Evolutionary conservation across 2,329 filamentous ascomycete genomes (phyloP).

Genomic region (Neoascochyta sp.): DNA sequence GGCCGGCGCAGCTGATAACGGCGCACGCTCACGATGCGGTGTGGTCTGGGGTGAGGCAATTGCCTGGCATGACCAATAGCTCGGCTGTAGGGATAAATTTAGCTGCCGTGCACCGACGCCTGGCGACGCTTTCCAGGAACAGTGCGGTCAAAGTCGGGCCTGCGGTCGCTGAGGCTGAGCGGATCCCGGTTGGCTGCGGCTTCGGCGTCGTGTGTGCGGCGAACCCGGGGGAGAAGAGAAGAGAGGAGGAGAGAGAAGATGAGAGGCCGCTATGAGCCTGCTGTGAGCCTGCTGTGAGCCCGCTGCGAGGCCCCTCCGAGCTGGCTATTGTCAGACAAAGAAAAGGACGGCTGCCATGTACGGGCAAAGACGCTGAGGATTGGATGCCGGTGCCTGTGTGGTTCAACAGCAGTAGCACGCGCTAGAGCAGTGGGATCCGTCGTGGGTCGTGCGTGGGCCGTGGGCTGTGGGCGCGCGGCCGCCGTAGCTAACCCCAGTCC

Average conservation of each 20-base stretch:
- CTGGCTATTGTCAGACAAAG: conserved; percentile 8
- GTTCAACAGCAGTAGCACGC: conserved; percentile 19
- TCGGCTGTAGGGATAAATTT: conserved; percentile 26
- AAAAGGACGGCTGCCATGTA: too few relatives aligned
- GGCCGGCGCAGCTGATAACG: conserved; percentile 5
- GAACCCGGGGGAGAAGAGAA: conserved; percentile 8
- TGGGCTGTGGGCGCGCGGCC: conserved; percentile 14
- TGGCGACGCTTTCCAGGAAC: conserved; percentile 33
- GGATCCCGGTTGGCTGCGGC: conserved; percentile 9
- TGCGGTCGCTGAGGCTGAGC: conserved; percentile 24
- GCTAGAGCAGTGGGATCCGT: conserved; percentile 18
- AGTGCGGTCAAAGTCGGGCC: conserved; percentile 37
- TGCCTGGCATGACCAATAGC: conserved; percentile 17
- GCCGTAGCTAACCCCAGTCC: conserved; percentile 15
- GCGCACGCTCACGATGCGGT: conserved; percentile 4
- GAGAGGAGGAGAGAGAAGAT: too few relatives aligned
- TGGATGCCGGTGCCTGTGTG: too few relatives aligned
- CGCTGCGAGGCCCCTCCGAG: too few relatives aligned
- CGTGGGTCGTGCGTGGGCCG: too few relatives aligned
- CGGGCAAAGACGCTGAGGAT: too few relatives aligned
- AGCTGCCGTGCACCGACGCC: conserved; percentile 14
- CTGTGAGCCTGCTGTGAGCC: too few relatives aligned
- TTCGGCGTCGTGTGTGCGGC: conserved; percentile 6
- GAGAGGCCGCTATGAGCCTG: too few relatives aligned
- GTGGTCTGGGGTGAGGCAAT: too few relatives aligned